A percentile compares a stretch with the other conserved stretches of the same genome.
phyloP scores from a whole-genome alignment of 2,329 filamentous ascomycete genomes.

The Diaporthe batatas region DNA sequence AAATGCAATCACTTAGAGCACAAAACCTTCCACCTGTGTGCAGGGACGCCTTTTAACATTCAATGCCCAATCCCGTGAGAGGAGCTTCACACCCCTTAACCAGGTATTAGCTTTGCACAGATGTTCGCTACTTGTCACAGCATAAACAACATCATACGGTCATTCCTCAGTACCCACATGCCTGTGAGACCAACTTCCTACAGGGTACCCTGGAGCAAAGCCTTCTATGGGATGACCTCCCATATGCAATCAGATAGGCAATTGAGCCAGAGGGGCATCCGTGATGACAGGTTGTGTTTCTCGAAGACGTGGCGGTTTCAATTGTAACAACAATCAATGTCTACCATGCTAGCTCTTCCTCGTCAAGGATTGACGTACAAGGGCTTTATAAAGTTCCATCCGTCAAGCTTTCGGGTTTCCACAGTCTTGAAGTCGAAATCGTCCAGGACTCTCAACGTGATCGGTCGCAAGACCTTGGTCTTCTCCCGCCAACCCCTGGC shows the following conservation, averaged over 20 bases:
- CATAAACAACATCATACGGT: too few species aligned
- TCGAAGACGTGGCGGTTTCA: too few species aligned
- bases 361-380: constrained; percentile 58
- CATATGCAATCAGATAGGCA: too few species aligned
- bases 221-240: too few species aligned
- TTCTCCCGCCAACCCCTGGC: constrained; percentile 44
- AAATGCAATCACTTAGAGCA: neutral
- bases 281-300: too few species aligned
- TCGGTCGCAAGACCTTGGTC: constrained; percentile 44
- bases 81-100: neutral
- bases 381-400: constrained; percentile 48
- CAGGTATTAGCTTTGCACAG: too few species aligned
- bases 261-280: too few species aligned
- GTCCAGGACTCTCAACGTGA: constrained; percentile 57
- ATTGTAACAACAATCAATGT: neutral
- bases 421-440: constrained; percentile 53
- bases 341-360: neutral
- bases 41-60: neutral
- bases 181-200: neutral
- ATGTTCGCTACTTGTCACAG: too few species aligned
- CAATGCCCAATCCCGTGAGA: too few species aligned
- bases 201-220: too few species aligned
- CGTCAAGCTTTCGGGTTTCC: constrained; percentile 46
- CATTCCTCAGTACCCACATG: too few species aligned
- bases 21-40: neutral